Conservation (phyloP, 345 rosid species). For the Cardamine occulta region DNA sequence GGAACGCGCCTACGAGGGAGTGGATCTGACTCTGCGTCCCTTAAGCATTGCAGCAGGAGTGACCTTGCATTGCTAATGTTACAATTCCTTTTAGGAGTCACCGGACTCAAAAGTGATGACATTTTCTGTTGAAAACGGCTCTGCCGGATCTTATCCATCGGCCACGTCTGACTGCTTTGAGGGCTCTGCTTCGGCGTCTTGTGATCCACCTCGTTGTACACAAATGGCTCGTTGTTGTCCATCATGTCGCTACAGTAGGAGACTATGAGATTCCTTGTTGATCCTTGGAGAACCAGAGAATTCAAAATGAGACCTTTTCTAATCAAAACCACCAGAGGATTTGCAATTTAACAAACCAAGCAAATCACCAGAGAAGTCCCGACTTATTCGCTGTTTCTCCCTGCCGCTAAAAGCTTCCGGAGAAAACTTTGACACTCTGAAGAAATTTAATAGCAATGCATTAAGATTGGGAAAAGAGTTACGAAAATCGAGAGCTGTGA, state of each 20-base stretch:
- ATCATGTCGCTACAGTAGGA: slow-evolving; percentile 16
- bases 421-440: slow-evolving; percentile 5
- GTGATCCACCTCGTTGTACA: slow-evolving; percentile 10
- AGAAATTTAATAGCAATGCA: not conserved
- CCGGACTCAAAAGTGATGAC: slow-evolving; percentile 40
- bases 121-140: slow-evolving; percentile 25
- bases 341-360: not conserved
- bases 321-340: not conserved
- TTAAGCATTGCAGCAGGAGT: slow-evolving; percentile 30
- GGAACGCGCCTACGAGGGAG: slow-evolving; percentile 25
- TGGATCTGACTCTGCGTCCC: slow-evolving; percentile 37
- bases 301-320: not conserved
- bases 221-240: slow-evolving; percentile 28
- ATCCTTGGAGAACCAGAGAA: slow-evolving; percentile 2
- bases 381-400: not conserved
- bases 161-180: slow-evolving; percentile 34
- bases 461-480: not conserved
- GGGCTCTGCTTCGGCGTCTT: slow-evolving; percentile 35
- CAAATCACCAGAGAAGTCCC: slow-evolving; percentile 17
- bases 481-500: not conserved
- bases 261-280: not conserved
- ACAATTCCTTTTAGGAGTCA: slow-evolving; percentile 28
- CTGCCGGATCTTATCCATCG: slow-evolving; percentile 32
- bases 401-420: not conserved
- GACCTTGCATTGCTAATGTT: slow-evolving; percentile 25